phyloP scores from a whole-genome alignment of 352 stramenopile genomes.

The Pythium sp. region DNA sequence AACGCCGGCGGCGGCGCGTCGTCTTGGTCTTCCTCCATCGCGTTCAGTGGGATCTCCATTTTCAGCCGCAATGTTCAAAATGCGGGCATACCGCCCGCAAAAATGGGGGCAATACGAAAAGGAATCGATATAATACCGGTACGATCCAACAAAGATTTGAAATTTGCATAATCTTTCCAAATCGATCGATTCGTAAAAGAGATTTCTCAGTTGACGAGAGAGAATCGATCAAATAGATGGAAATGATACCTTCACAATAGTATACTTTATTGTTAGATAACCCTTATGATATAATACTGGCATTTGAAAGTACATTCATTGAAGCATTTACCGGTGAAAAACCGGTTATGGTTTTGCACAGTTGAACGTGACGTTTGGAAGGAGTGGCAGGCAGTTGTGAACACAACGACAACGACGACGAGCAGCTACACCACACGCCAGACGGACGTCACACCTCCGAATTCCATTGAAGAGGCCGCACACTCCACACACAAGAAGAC shows the following conservation, averaged over 20 bases:
- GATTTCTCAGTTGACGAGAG: too few species aligned
- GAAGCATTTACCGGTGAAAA: not conserved
- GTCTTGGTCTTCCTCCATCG: slow-evolving; percentile 28
- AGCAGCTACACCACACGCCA: not conserved
- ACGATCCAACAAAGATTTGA: not conserved
- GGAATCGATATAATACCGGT: not conserved
- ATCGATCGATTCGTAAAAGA: not conserved
- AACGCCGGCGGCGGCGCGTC: slow-evolving; percentile 23
- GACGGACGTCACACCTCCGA: not conserved
- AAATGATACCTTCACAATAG: too few species aligned
- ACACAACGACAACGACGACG: not conserved
- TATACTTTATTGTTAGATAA: not conserved
- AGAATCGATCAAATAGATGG: too few species aligned
- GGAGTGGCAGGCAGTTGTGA: slow-evolving; percentile 19
- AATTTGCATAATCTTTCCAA: not conserved
- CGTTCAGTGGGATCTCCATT: slow-evolving; percentile 59
- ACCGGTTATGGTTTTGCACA: not conserved
- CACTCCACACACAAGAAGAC: not conserved
- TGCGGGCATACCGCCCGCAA: not conserved
- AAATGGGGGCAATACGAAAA: not conserved
- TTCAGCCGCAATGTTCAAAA: not conserved
- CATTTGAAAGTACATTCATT: not conserved
- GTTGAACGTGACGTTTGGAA: slow-evolving; percentile 8
- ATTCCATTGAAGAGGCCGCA: not conserved
- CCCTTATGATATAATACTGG: not conserved